Evolutionary conservation across 768 basidiomycete genomes (phyloP), one percentile per base, ranked within the genome.

Genomic region (Auriscalpium orientale): DNA sequence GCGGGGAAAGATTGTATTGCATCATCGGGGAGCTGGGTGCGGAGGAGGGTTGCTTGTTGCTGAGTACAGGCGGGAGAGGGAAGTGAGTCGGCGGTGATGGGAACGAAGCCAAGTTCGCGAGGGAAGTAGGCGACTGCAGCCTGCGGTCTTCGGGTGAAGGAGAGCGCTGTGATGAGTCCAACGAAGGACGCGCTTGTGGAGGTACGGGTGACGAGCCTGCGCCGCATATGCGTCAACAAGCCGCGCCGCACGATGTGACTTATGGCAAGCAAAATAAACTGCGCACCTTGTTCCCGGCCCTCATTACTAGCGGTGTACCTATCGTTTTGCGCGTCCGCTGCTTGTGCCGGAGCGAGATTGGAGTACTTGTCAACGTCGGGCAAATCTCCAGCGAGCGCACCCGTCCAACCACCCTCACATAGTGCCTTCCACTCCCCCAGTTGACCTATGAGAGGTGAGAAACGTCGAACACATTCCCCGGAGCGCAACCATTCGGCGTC

Each of bases 361-460:
- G 46, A 28, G 22, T n/a, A 22, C 38, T 22, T 58, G 45, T 68
- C 66, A 15, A 66, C 57, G 45, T 71, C 68, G 8, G 69, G 72
- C 10, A 84, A 66, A 59, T 76, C 74, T 12, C 65, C 65, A 4
- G 83, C 83, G 6, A 79, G 46, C 13, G 68, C 54, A 0, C 84
- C 82, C 5, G 72, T 70, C 85, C 88, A 91, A 9, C 80, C 80
- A 12, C 85, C 88, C 71, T 92, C 89, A 62, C 89, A 91, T 2
- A 87, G 71, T 6, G 83, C 75, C 51, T 81, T 76, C 82, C 83
- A 89, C 73, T 88, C 81, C 5, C 83, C 85, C 4, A 91, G 73
- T n/a, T 74, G 75, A 0, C 87, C 89, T 36, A 92, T 75, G 12
- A 77, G 77, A 0, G 87, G 83, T 13, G 85, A 77, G 61, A 80